Evolutionary conservation across 371 early-diverging fungal species (phyloP), one percentile per base, ranked within the genome.

Genomic region (Batrachochytrium dendrobatidis): DNA sequence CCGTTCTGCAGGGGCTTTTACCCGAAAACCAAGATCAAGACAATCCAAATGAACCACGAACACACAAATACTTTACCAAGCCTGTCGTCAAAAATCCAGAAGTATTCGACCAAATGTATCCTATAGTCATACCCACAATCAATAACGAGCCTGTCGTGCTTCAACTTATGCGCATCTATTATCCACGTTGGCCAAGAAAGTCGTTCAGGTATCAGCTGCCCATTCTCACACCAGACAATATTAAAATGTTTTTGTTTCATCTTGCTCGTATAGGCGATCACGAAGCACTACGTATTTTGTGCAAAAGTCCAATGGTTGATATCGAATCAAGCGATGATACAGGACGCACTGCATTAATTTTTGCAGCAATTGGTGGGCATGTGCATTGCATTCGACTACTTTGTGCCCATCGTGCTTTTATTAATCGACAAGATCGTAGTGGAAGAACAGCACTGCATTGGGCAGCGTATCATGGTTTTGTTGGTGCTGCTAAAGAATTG

Each of bases 111-210:
- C 49, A 48, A 24, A 8, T 25, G 49, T 48, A 12, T 24, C 49
- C 49, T 29, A 8, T 48, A 22, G 29, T 48, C 24, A 24, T 48
- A 12, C 49, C 49, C 8, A 29, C 29, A 22, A 48, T 48, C 49
- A 48, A 48, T 18, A 48, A 48, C 29, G 49, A 48, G 49, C 49
- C 49, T 48, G 49, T 48, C 24, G 49, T 29, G 6, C 8, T 48
- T 8, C 22, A 48, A 29, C 49, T 48, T 22, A 8, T 48, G 8
- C 49, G 29, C 24, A 12, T 48, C 12, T 48, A 48, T 29, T 25
- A 7, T 18, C 29, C 49, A 6, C 49, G 49, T 25, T 39, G 39
- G 39, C 12, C 39, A n/a, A 39, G 39, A 39, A 39, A 12, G 39
- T 15, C 39, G 39, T 15, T 39, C 39, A 12, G 39, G 15, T 39